Conservation (phyloP, 1,284 basidiomycete genomes). For the Chalciporus sp. region DNA sequence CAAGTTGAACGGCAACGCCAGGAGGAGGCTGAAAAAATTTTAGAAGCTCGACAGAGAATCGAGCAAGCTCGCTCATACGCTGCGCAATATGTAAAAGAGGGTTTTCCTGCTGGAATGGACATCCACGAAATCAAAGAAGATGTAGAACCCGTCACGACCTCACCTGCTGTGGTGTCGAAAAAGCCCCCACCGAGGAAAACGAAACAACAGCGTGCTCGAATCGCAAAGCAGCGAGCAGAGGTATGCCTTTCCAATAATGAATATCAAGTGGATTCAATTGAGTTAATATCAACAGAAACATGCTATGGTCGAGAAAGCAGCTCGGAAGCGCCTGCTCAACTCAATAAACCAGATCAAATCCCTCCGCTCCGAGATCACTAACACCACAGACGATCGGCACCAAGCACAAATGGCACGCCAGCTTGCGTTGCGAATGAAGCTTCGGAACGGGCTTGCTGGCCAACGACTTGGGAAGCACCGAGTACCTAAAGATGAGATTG, state of each 20-base stretch:
- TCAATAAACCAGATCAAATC: slow-evolving; percentile 57
- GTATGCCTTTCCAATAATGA: slow-evolving; percentile 39
- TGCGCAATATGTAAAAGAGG: slow-evolving; percentile 25
- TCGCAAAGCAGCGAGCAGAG: slow-evolving; percentile 60
- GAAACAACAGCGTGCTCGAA: slow-evolving; percentile 68
- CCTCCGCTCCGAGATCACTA: slow-evolving; percentile 49
- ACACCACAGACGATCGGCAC: slow-evolving; percentile 44
- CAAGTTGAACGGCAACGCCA: slow-evolving; percentile 66
- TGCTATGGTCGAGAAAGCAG: slow-evolving; percentile 56
- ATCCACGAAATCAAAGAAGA: slow-evolving; percentile 50
- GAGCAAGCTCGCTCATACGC: slow-evolving; percentile 44
- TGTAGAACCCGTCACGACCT: slow-evolving; percentile 35
- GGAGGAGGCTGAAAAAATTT: slow-evolving; percentile 56
- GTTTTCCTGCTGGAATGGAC: slow-evolving; percentile 58
- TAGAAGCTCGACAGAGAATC: slow-evolving; percentile 58
- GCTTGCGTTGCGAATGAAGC: slow-evolving; percentile 34
- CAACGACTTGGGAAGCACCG: slow-evolving; percentile 76
- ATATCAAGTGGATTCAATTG: neutral
- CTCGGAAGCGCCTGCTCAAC: slow-evolving; percentile 59
- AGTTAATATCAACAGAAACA: slow-evolving; percentile 53
- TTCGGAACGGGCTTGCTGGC: slow-evolving; percentile 58
- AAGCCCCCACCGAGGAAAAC: slow-evolving; percentile 70
- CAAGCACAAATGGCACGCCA: slow-evolving; percentile 46
- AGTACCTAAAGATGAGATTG: slow-evolving; percentile 70
- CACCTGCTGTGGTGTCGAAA: slow-evolving; percentile 39